These are phyloP conservation scores for Yarrowia keelungensis DNA, from an alignment of 805 yeast genomes.

Conservation along the genomic window DNA sequence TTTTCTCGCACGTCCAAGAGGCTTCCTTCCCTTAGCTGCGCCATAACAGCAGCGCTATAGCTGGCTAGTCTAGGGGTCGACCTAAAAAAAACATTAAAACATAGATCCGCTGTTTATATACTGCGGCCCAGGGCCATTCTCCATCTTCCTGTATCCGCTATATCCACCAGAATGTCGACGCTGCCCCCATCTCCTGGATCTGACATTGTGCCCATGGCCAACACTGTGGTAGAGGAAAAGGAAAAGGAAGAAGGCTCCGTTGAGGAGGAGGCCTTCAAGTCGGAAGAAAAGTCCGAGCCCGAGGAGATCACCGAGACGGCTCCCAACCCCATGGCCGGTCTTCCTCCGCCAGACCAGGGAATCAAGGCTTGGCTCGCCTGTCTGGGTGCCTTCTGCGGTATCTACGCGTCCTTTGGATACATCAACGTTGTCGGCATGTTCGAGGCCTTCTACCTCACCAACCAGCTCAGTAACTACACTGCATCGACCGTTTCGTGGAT, in stretches of 20 bases:
- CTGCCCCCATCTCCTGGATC: constrained; percentile 33
- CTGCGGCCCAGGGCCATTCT: neutral
- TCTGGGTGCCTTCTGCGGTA: constrained; percentile 25
- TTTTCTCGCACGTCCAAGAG: neutral
- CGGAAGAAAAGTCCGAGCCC: constrained; percentile 18
- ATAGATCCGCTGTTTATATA: constrained; percentile 33
- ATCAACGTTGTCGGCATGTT: constrained; percentile 71
- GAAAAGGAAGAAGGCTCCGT: constrained; percentile 10
- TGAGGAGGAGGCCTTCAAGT: constrained; percentile 14
- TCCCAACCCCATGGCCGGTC: constrained; percentile 68
- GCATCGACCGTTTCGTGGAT: constrained; percentile 71
- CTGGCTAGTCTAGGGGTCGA: constrained; percentile 23
- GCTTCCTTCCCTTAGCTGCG: constrained; percentile 7
- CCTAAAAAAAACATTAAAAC: constrained; percentile 28
- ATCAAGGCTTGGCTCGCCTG: constrained; percentile 30
- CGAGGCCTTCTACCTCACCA: constrained; percentile 60
- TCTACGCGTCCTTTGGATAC: constrained; percentile 58
- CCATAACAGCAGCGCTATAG: constrained; percentile 22
- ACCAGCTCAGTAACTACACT: constrained; percentile 57
- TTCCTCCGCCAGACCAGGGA: constrained; percentile 33
- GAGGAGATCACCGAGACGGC: constrained; percentile 58
- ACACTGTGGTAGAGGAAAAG: constrained; percentile 8
- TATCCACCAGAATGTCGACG: constrained; percentile 16
- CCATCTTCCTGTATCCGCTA: neutral
- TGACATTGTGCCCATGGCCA: constrained; percentile 27